A percentile compares a stretch with the other conserved stretches of the same genome.
phyloP scores from a whole-genome alignment of 306 rosid genomes.

The Dryas octopetala region DNA sequence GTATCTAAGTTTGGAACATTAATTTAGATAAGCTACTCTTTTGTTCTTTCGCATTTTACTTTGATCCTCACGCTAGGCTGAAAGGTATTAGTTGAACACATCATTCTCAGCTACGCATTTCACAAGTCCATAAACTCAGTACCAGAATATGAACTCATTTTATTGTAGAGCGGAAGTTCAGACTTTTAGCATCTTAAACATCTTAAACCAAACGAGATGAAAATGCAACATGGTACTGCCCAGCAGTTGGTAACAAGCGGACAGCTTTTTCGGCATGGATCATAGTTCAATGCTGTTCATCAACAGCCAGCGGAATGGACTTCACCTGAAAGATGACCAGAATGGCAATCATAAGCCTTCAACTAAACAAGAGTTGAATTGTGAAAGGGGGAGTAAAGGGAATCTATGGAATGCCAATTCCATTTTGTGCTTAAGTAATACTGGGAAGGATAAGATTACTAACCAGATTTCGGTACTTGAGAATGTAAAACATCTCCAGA shows the following conservation, averaged over 20 bases:
- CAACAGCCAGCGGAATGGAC: conserved; percentile 21
- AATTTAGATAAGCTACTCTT: no score
- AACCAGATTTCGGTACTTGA: conserved; percentile 19
- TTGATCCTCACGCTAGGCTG: not conserved
- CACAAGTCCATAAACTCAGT: not conserved
- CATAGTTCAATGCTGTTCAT: conserved; percentile 20
- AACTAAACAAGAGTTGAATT: not conserved
- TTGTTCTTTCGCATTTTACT: not conserved
- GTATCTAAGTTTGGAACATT: no score
- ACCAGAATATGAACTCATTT: not conserved
- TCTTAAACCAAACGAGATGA: not conserved
- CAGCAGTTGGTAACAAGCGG: not conserved
- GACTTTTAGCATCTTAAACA: not conserved
- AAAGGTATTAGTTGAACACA: not conserved
- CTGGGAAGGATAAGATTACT: not conserved
- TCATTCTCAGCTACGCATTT: not conserved
- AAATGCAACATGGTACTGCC: not conserved
- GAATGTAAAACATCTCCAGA: conserved; percentile 22
- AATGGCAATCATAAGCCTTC: not conserved
- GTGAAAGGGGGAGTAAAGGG: not conserved
- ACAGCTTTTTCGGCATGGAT: not conserved
- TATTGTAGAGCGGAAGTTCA: not conserved
- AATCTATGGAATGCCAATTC: not conserved
- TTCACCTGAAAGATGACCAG: conserved; percentile 25
- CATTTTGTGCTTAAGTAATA: not conserved